A percentile compares a stretch with the other conserved stretches of the same genome.
phyloP scores from a whole-genome alignment of 176 grass and related monocot species.

The Echinochloa phyllopogon region DNA sequence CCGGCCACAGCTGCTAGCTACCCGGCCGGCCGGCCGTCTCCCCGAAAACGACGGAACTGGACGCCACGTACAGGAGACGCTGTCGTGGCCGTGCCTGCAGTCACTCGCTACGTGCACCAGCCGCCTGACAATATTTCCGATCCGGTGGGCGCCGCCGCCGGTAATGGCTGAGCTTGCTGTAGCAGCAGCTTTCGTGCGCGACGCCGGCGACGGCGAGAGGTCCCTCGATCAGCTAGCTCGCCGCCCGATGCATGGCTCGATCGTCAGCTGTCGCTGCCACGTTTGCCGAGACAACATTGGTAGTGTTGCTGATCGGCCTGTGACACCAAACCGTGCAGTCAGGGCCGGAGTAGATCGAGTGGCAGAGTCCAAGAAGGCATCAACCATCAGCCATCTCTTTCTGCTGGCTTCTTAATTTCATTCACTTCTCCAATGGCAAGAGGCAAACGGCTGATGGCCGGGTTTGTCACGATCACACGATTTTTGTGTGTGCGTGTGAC shows the following conservation, averaged over 20 bases:
- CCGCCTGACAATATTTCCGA: slow-evolving; percentile 5
- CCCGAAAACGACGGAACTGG: slow-evolving; percentile 31
- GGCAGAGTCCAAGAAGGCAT: neutral
- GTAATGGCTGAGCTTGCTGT: neutral
- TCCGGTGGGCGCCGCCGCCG: neutral
- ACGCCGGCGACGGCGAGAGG: neutral
- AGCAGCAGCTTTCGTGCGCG: neutral
- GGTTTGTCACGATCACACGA: slow-evolving; percentile 35
- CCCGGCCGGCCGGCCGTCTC: neutral
- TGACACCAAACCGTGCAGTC: too few relatives aligned
- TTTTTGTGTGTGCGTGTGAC: too few relatives aligned
- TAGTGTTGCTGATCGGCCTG: neutral
- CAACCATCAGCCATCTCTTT: too few relatives aligned
- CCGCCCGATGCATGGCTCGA: neutral
- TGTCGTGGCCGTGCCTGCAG: slow-evolving; percentile 36
- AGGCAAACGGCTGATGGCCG: too few relatives aligned
- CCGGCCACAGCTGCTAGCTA: neutral
- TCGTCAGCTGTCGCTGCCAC: neutral
- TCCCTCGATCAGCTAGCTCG: too few relatives aligned
- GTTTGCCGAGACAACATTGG: neutral
- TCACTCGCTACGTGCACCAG: slow-evolving; percentile 9
- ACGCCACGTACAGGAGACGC: neutral
- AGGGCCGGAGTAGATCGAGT: too few relatives aligned
- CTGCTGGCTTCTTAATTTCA: slow-evolving; percentile 20
- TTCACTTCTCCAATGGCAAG: neutral